Percentiles rank a stretch among this genome's conserved stretches.
Evolutionary conservation across 2,329 filamentous ascomycete species (phyloP).

Genomic region (Juglanconis sp.): DNA sequence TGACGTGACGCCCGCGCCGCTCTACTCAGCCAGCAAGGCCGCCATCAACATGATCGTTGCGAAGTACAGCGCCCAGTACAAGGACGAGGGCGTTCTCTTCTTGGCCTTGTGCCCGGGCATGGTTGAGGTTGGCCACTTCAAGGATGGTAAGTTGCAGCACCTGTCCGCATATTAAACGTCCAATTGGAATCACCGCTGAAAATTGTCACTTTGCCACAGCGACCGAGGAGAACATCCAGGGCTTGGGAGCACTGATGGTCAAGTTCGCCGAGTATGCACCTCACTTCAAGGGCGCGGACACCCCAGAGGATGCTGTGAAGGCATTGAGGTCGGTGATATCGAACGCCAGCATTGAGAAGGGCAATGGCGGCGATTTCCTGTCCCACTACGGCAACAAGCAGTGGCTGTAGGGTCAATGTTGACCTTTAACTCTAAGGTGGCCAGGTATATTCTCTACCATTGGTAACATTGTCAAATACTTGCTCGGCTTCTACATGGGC

Average conservation of each 20-base stretch:
- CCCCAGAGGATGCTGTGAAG: slow-evolving; percentile 33
- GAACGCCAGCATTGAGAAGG: slow-evolving; percentile 40
- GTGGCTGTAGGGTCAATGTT: slow-evolving; percentile 39
- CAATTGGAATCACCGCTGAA: not conserved
- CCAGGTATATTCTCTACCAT: too few species aligned
- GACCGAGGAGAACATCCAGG: slow-evolving; percentile 26
- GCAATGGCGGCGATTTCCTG: slow-evolving; percentile 48
- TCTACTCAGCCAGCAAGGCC: slow-evolving; percentile 50
- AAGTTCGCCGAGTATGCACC: slow-evolving; percentile 38
- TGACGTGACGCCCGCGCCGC: slow-evolving; percentile 21
- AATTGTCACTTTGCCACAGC: slow-evolving; percentile 9
- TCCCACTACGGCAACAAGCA: slow-evolving; percentile 52
- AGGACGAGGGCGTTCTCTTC: slow-evolving; percentile 49
- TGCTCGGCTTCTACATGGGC: too few species aligned
- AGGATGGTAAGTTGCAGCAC: slow-evolving; percentile 21
- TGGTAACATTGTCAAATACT: too few species aligned
- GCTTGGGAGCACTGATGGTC: slow-evolving; percentile 22
- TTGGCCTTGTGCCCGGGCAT: slow-evolving; percentile 49
- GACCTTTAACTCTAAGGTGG: too few species aligned
- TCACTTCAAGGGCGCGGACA: slow-evolving; percentile 33
- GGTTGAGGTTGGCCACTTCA: slow-evolving; percentile 39
- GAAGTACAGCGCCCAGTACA: slow-evolving; percentile 51
- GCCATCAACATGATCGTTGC: slow-evolving; percentile 50
- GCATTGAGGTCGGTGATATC: slow-evolving; percentile 32
- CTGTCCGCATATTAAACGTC: not conserved